A percentile compares a stretch with the other conserved stretches of the same genome.
phyloP scores from a whole-genome alignment of 352 stramenopile genomes.

The Phytophthora pini region DNA sequence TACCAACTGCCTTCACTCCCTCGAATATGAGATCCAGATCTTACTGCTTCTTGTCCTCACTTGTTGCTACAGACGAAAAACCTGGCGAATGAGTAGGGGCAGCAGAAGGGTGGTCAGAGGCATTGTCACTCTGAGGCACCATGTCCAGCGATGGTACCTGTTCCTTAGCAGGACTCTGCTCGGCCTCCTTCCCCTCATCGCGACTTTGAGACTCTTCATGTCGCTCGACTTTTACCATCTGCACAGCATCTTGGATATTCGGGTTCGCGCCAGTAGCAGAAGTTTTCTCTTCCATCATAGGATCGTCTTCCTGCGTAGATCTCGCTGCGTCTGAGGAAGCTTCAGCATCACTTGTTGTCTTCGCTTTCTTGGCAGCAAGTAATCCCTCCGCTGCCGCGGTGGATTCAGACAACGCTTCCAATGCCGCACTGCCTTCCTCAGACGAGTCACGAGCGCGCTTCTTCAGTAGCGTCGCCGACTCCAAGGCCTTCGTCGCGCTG shows the following conservation, averaged over 20 bases:
- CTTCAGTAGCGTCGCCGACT: constrained; percentile 58
- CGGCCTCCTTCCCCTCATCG: constrained; percentile 6
- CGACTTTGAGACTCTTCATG: constrained; percentile 13
- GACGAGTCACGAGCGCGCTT: constrained; percentile 50
- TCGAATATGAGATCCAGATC: constrained; percentile 14
- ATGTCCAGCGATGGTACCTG: constrained; percentile 7
- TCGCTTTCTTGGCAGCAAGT: constrained; percentile 39
- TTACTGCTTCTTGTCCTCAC: constrained; percentile 32
- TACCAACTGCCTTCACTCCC: constrained; percentile 31
- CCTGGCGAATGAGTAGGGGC: constrained; percentile 5
- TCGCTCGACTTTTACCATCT: constrained; percentile 13
- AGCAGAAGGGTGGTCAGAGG: constrained; percentile 1
- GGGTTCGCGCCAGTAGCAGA: constrained; percentile 11
- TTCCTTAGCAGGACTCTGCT: constrained; percentile 8
- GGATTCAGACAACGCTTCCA: constrained; percentile 13
- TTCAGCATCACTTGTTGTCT: constrained; percentile 31
- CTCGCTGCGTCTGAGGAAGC: constrained; percentile 19
- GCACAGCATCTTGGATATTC: constrained; percentile 5
- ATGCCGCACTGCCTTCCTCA: constrained; percentile 27
- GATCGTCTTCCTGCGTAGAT: constrained; percentile 34
- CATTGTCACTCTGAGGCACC: constrained; percentile 11
- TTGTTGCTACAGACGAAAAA: constrained; percentile 14
- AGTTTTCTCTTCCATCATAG: constrained; percentile 27
- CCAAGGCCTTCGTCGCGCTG: constrained; percentile 31
- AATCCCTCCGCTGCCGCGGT: constrained; percentile 15